Evolutionary conservation across 148 eudicot genomes (phyloP), one percentile per base, ranked within the genome.

Genomic region (Cornus florida): DNA sequence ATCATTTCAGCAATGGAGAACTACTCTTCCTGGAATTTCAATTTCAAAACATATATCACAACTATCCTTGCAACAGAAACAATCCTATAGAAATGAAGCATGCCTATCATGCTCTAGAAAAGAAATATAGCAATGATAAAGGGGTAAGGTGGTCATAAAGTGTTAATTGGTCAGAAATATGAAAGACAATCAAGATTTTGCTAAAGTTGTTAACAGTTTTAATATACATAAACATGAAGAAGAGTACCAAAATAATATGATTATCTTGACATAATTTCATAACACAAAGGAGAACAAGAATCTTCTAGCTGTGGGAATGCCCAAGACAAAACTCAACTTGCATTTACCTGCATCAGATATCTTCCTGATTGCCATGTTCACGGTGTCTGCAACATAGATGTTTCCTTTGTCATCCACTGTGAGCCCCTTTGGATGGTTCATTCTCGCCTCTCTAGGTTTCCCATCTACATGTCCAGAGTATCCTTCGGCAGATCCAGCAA

Each of bases 401-500:
- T 96, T 96, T 72, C 99, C 99, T 78, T 86, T 88, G 79, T 93
- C 97, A 84, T 96, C 99, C 57, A 93, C 97, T 56, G 99, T 92
- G 78, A 85, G 81, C 48, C 98, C 99, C 84, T 89, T 93, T 5
- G 99, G 99, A 85, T 92, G 95, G 78, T 90, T 92, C 97, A 96
- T 84, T 84, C 87, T 93, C 32, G 97, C 99, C 76, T 96, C 98
- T 79, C 97, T 83, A 71, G 78, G 82, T 75, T 82, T 96, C 83
- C 98, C 99, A 82, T 96, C 99, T 70, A 93, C 88, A 88, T 96
- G 97, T 56, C 99, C 99, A 38, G 91, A 84, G 83, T 93, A 88
- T 70, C 99, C 99, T 73, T 96, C 99, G 6, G 94, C 89, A 71
- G 99, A 96, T 83, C 99, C 99, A 80, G 99, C 89, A 78, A 96